Base-by-base conservation (phyloP, 495 filamentous ascomycete genomes). In the Clavariopsis aquatica region DNA sequence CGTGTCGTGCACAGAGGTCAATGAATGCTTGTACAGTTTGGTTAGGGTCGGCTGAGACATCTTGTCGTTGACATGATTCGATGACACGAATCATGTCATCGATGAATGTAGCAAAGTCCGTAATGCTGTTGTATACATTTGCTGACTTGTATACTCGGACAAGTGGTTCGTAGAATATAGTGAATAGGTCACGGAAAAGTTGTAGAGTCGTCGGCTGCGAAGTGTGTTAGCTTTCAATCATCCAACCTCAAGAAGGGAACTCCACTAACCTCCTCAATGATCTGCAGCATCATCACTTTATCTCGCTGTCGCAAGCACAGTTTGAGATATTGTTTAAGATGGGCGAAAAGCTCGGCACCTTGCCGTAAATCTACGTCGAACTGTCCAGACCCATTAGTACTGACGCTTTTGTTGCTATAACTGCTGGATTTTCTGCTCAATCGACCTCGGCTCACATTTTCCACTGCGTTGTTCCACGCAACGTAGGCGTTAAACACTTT, bases 11-110 rank as follows among this genome's bases (percentile, higher is more conserved):
- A 74, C 94, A 98, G 45, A 98, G 84, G 74, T 98, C 95, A 73
- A 98, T 98, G 74, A 98, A 98, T 36, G 91, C 84, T 75, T 98
- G 94, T n/a, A 98, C 94, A 0, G 94, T 98, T 77, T 96, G 92
- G 77, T 98, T 98, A 15, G 94, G 94, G 72, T 98, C 94, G 0
- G 92, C 92, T 0, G 89, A 89, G 47, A 93, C 87, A 75, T 96
- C 95, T 75, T 97, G 92, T 29, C 90, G 86, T 70, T 95, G 92
- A 61, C 90, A 92, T 60, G 85, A 87, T 60, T 96, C 92, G 34
- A 98, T 88, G 6, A 95, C 91, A 69, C 80, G 78, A 69, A 98
- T 96, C 69, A 92, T 86, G 72, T 98, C 94, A 71, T 97, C 92
- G 52, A 93, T 84, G 71, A 98, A 98, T 22, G 83, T 77, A 12